phyloP scores from a whole-genome alignment of 169 alveolate species.

The Babesia bigemina region DNA sequence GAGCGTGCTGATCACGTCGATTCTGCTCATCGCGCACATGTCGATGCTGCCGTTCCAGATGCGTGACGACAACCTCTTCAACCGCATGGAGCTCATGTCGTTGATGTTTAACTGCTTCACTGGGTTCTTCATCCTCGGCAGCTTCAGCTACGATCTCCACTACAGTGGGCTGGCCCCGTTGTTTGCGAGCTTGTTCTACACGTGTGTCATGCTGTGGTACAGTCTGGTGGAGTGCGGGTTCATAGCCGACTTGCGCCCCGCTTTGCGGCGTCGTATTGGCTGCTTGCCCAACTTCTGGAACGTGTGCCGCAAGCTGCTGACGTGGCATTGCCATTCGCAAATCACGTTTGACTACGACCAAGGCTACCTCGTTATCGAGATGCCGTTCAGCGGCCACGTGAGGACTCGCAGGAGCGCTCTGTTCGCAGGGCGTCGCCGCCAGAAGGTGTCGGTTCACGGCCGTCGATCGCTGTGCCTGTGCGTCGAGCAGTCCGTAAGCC shows the following conservation, averaged over 20 bases:
- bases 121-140: constrained; percentile 54
- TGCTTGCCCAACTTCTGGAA: constrained; percentile 3
- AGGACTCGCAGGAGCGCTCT: background rate
- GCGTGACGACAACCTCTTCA: constrained; percentile 57
- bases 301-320: constrained; percentile 16
- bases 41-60: constrained; percentile 37
- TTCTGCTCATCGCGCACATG: constrained; percentile 27
- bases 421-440: background rate
- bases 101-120: constrained; percentile 32
- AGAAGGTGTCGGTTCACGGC: constrained; percentile 19
- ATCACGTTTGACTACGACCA: constrained; percentile 37
- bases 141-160: constrained; percentile 64
- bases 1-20: constrained; percentile 32
- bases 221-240: constrained; percentile 44
- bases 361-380: constrained; percentile 38
- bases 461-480: constrained; percentile 45
- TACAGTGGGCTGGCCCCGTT: constrained; percentile 36
- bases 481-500: constrained; percentile 49
- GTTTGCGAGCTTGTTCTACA: constrained; percentile 15
- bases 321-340: constrained; percentile 55
- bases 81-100: constrained; percentile 46
- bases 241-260: constrained; percentile 33
- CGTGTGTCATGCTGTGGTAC: constrained; percentile 48
- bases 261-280: constrained; percentile 17
- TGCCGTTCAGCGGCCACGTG: constrained; percentile 28